Base-by-base conservation (phyloP, 2,329 filamentous ascomycete genomes). In the Chaetomiaceae sp. region DNA sequence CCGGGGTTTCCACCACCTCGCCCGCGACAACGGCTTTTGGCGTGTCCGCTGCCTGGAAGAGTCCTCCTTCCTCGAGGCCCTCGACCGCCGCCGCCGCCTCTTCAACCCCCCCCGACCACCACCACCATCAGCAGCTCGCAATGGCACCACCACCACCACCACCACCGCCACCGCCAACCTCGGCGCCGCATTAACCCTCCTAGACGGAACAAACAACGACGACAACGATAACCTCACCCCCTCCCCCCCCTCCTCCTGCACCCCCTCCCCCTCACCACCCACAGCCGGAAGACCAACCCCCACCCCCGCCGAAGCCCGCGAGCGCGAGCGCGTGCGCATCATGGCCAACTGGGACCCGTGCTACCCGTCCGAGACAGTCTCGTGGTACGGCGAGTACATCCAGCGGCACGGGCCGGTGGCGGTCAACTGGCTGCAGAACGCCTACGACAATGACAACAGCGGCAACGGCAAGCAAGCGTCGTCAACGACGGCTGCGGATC, bases 321-420 rank as follows among this genome's bases (percentile, higher is more conserved):
- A 61, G 62, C 69, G 55, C 49, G 71, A 78, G 59, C 71, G 72
- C 49, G 68, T 72, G 19, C 77, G 82, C 44, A 78, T 88, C 51
- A 73, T 87, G 62, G 83, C 84, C 4, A 89, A 89, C 59, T 96
- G 90, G 90, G 89, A 96, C 59, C 88, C 88, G 0, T 81, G 81
- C 0, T 89, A 86, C 56, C 79, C 83, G 0, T 72, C 69, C 4
- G 90, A 96, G 68, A 74, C 73, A 35, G 75, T 91, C 17, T 82
- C 87, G 43, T 96, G 89, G 86, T 96, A 95, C 66, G 79, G 87
- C 49, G 91, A 96, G 67, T 96, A 90, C 63, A 85, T 95, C 55
- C 88, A 91, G 47, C 79, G 91, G 30, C 78, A 91, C 67, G 89
- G 82, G 1, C 83, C 85, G 0, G 75, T 89, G n/a, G 77, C 76